phyloP scores from a whole-genome alignment of 2,329 filamentous ascomycete species.

The Pseudohalonectria lignicola region DNA sequence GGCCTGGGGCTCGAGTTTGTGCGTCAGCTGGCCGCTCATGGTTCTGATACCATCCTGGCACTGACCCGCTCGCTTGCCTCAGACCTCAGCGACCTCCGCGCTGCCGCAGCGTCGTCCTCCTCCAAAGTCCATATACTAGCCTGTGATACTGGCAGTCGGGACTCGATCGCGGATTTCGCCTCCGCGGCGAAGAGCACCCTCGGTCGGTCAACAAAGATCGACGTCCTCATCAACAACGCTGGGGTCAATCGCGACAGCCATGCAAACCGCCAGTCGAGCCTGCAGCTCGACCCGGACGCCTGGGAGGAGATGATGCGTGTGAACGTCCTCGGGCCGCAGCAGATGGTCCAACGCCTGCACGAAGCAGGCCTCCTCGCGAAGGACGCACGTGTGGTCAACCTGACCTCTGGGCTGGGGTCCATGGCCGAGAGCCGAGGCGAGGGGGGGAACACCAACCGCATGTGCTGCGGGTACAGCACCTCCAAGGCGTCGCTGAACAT shows the following conservation, averaged over 20 bases:
- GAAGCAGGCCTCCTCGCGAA: constrained; percentile 13
- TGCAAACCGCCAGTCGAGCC: constrained; percentile 22
- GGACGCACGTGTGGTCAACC: constrained; percentile 23
- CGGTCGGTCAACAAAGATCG: constrained; percentile 18
- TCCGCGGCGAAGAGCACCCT: constrained; percentile 13
- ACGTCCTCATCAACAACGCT: constrained; percentile 18
- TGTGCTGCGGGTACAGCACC: constrained; percentile 19
- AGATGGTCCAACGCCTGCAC: constrained; percentile 26
- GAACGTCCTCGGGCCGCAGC: constrained; percentile 36
- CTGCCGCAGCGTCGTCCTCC: constrained; percentile 7
- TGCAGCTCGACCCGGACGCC: constrained; percentile 23
- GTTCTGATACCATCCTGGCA: constrained; percentile 17
- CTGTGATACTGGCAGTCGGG: constrained; percentile 19
- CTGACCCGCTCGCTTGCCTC: constrained; percentile 11
- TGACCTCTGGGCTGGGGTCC: constrained; percentile 27
- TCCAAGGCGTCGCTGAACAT: constrained; percentile 19
- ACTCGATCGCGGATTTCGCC: constrained; percentile 15
- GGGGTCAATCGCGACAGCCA: constrained; percentile 23
- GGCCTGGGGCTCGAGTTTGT: constrained; percentile 19
- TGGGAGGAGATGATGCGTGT: constrained; percentile 27
- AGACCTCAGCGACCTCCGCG: constrained; percentile 15
- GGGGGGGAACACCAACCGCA: constrained; percentile 16
- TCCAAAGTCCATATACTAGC: constrained; percentile 14
- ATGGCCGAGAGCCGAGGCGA: constrained; percentile 15
- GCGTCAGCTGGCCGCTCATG: constrained; percentile 14